Conservation (phyloP, 2,329 filamentous ascomycete species). For the Cladophialophora carrionii region DNA sequence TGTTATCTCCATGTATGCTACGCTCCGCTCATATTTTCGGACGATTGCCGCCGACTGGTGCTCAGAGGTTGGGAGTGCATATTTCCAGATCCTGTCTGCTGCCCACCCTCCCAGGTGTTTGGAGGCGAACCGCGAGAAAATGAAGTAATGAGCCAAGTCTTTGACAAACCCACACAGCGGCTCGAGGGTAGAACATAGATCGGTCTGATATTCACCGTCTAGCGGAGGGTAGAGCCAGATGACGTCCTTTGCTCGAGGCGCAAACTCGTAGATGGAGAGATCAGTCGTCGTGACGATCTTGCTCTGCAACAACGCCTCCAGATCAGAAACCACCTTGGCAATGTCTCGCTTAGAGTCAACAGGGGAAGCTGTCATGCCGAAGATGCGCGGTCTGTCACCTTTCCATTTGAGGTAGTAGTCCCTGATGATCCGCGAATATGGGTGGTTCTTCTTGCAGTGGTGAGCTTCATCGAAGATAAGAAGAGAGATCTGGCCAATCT, state of each 20-base stretch:
- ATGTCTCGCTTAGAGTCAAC: conserved; percentile 81
- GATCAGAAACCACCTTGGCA: conserved; percentile 64
- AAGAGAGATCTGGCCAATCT: conserved; percentile 81
- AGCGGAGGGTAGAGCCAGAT: conserved; percentile 61
- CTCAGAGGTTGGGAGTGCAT: conserved; percentile 59
- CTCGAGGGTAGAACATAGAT: conserved; percentile 64
- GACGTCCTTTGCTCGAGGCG: conserved; percentile 64
- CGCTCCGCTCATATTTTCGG: conserved; percentile 30
- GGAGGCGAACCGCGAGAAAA: conserved; percentile 62
- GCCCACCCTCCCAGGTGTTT: conserved; percentile 79
- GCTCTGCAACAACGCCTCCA: conserved; percentile 77
- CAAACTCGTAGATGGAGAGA: conserved; percentile 61
- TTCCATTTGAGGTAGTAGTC: conserved; percentile 70
- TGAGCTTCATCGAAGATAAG: conserved; percentile 96
- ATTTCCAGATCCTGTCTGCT: conserved; percentile 77
- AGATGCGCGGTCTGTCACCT: conserved; percentile 68
- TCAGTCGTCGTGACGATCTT: conserved; percentile 78
- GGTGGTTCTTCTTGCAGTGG: conserved; percentile 90
- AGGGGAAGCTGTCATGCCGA: conserved; percentile 97
- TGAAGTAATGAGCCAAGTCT: conserved; percentile 61
- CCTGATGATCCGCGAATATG: conserved; percentile 86
- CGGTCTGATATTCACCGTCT: conserved; percentile 61
- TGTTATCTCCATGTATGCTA: conserved; percentile 19
- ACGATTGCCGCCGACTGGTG: conserved; percentile 23
- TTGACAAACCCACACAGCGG: conserved; percentile 56